These are phyloP conservation scores for Botrytis byssoidea DNA, from an alignment of 2,329 filamentous ascomycete genomes.

Conservation along the genomic window DNA sequence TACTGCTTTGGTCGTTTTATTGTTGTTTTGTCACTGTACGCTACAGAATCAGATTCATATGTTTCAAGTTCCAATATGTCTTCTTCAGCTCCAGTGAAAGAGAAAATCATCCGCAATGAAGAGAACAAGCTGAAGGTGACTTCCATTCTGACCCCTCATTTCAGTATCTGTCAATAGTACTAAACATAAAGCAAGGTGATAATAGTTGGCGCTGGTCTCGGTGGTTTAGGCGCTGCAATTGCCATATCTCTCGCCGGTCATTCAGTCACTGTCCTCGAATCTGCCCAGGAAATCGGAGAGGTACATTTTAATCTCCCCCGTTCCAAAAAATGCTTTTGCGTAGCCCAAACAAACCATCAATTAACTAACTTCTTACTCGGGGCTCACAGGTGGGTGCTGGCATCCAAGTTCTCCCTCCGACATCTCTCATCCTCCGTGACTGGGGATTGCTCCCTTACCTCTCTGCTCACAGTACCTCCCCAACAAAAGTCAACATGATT, in stretches of 20 bases:
- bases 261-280: constrained; percentile 44
- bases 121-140: constrained; percentile 28
- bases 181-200: constrained; percentile 39
- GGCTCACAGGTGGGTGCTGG: constrained; percentile 40
- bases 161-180: background rate
- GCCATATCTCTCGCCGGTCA: constrained; percentile 38
- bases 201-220: constrained; percentile 56
- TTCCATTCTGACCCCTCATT: background rate
- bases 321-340: background rate
- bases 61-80: background rate
- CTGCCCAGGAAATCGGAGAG: constrained; percentile 43
- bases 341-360: background rate
- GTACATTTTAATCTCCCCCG: constrained; percentile 36
- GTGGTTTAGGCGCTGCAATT: constrained; percentile 47
- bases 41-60: too few relatives aligned
- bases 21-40: background rate
- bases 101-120: constrained; percentile 6
- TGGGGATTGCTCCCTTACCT: constrained; percentile 32
- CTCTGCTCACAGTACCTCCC: constrained; percentile 33
- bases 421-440: constrained; percentile 29
- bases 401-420: constrained; percentile 36
- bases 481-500: constrained; percentile 52
- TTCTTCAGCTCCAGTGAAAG: background rate
- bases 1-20: background rate
- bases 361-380: constrained; percentile 36